Percentiles rank a stretch among this genome's conserved stretches.
Conservation (phyloP, 2,329 filamentous ascomycete genomes). For the Talaromyces sp. region DNA sequence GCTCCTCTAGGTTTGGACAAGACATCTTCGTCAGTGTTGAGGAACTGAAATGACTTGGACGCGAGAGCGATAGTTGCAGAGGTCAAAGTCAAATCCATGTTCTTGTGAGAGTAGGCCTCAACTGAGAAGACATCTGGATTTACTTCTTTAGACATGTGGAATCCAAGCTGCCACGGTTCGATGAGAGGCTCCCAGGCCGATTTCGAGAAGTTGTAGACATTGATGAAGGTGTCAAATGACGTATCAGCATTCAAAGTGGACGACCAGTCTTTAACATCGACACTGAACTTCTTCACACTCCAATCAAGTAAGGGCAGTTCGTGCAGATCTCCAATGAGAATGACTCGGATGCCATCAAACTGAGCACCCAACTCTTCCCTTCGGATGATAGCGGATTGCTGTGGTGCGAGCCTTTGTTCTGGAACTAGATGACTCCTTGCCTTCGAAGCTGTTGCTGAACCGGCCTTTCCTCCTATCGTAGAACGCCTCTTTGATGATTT, state of each 20-base stretch:
- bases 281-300: constrained; percentile 84
- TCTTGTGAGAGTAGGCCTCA: constrained; percentile 83
- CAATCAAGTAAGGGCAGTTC: constrained; percentile 93
- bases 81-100: constrained; percentile 86
- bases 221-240: constrained; percentile 88
- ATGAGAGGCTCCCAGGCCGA: constrained; percentile 96
- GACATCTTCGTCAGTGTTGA: constrained; percentile 84
- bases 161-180: constrained; percentile 92
- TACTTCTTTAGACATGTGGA: constrained; percentile 77
- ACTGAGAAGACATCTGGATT: constrained; percentile 74
- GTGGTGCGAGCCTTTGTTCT: constrained; percentile 35
- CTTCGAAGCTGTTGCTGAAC: constrained; percentile 41
- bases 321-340: constrained; percentile 92
- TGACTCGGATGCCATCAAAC: constrained; percentile 83
- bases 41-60: constrained; percentile 88
- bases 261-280: constrained; percentile 88
- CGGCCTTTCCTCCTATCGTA: constrained; percentile 36
- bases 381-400: constrained; percentile 55
- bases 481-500: constrained; percentile 45
- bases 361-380: constrained; percentile 80
- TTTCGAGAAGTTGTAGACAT: constrained; percentile 98
- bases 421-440: constrained; percentile 44
- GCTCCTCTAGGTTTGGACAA: constrained; percentile 87
- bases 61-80: constrained; percentile 89
- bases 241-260: constrained; percentile 81